phyloP scores from a whole-genome alignment of 305 asterid species.

The Euphrasia arctica region DNA sequence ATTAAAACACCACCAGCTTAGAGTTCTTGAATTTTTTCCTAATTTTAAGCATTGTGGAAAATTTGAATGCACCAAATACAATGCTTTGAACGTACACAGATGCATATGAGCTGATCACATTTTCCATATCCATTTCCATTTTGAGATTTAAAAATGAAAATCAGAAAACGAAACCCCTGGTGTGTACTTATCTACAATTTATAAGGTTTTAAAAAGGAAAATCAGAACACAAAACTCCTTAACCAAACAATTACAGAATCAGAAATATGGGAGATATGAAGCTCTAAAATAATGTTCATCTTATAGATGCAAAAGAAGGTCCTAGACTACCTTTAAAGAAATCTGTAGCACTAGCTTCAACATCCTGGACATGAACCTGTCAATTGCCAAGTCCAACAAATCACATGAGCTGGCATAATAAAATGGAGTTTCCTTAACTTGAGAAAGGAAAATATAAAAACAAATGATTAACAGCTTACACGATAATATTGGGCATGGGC shows the following conservation, averaged over 20 bases:
- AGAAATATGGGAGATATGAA: slow-evolving; percentile 2
- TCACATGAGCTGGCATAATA: slow-evolving; percentile 20
- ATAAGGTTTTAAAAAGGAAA: slow-evolving; percentile 2
- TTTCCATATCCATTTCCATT: background rate
- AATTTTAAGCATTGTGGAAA: slow-evolving; percentile 25
- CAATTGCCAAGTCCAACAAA: slow-evolving; percentile 33
- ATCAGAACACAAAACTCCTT: slow-evolving; percentile 4
- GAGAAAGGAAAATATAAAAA: slow-evolving; percentile 11
- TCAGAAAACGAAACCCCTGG: background rate
- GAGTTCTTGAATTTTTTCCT: slow-evolving; percentile 76
- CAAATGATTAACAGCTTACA: slow-evolving; percentile 46
- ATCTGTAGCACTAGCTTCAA: slow-evolving; percentile 58
- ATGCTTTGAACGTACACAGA: slow-evolving; percentile 23
- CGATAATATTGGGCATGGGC: slow-evolving; percentile 87
- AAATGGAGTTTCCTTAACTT: slow-evolving; percentile 12
- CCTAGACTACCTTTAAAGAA: slow-evolving; percentile 56
- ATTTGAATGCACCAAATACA: slow-evolving; percentile 20
- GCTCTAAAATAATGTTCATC: slow-evolving; percentile 26
- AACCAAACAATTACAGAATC: slow-evolving; percentile 14
- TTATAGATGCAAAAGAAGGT: slow-evolving; percentile 16
- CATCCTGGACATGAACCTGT: slow-evolving; percentile 89
- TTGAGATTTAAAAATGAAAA: slow-evolving; percentile 8
- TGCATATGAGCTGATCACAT: slow-evolving; percentile 20
- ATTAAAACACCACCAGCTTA: slow-evolving; percentile 99
- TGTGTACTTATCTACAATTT: slow-evolving; percentile 10